Base-by-base conservation (phyloP, 257 asterid genomes). In the Penstemon eatonii region DNA sequence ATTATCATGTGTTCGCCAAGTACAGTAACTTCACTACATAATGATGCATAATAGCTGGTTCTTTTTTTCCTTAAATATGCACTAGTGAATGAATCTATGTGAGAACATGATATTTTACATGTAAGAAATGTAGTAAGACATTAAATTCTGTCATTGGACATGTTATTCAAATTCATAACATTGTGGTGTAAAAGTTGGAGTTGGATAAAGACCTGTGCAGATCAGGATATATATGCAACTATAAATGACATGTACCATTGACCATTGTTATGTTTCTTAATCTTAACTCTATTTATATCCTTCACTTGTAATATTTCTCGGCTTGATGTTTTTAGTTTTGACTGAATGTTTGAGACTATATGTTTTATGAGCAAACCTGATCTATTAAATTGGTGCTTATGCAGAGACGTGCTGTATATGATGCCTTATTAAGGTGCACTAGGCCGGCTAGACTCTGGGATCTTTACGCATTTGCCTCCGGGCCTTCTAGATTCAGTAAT, bases 381-480 rank as follows among this genome's bases (percentile, higher is more conserved):
- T 69, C 25, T 56, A 42, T 40, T 25, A 42, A 37, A 53, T 60
- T 71, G 73, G 54, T 74, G 57, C 67, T 71, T 75, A 72, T 82
- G 76, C 89, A 92, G 98, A 85, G 98, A 87, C 96, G 95, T 71
- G 93, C 87, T 13, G 91, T 89, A 40, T 86, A 82, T 74, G 95
- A 89, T 58, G 96, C 97, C 58, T 77, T 92, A 68, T 56, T 81
- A 70, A 85, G 92, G 83, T 85, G 94, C 73, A 77, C 89, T 67
- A 83, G 84, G 84, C 95, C 92, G 19, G 69, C 87, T 72, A 85
- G 86, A 78, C 81, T 93, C 55, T 91, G 96, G 97, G 97, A 93
- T 80, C 85, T 93, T 58, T 93, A 85, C 84, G 94, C 95, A 59
- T 93, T 93, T 82, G 57, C 78, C 62, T 66, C 71, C 78, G 95